phyloP scores from a whole-genome alignment of 768 basidiomycete species.

The Termitomyces sp. region DNA sequence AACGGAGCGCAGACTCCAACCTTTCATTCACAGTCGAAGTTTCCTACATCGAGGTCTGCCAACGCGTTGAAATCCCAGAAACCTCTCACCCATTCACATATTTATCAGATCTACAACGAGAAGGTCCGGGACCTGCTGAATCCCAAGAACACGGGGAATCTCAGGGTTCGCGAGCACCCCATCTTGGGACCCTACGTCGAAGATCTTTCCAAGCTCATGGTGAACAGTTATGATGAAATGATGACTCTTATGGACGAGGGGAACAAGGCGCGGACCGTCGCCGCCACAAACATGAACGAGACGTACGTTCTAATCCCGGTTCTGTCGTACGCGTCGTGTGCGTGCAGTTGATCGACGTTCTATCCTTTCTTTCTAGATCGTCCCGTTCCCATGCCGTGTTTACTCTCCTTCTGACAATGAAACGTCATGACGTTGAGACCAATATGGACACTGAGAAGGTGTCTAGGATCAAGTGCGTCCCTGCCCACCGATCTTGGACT shows the following conservation, averaged over 20 bases:
- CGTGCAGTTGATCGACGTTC: conserved; percentile 9
- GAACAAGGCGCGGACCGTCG: conserved; percentile 97
- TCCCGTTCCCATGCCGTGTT: conserved; percentile 99
- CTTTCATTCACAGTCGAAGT: conserved; percentile 91
- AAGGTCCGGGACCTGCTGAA: conserved; percentile 97
- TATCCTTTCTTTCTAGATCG: conserved; percentile 49
- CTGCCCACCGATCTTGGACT: conserved; percentile 4
- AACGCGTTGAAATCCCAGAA: background rate
- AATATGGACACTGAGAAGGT: conserved; percentile 97
- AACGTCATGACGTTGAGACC: conserved; percentile 77
- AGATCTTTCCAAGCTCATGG: conserved; percentile 90
- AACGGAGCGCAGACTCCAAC: conserved; percentile 62
- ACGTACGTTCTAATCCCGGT: conserved; percentile 51
- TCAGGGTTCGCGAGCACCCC: conserved; percentile 97
- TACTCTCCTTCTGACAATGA: conserved; percentile 92
- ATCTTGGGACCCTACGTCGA: conserved; percentile 98
- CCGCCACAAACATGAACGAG: conserved; percentile 99
- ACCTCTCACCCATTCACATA: background rate
- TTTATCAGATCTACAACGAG: conserved; percentile 85
- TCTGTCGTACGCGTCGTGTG: conserved; percentile 6
- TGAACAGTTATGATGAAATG: conserved; percentile 92
- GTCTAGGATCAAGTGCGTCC: conserved; percentile 84
- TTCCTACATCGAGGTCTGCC: conserved; percentile 89
- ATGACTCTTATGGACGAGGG: conserved; percentile 99
- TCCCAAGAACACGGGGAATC: conserved; percentile 94